Evolutionary conservation across 208 protist genomes (phyloP).

Genomic region (Leishmania martiniquensis): DNA sequence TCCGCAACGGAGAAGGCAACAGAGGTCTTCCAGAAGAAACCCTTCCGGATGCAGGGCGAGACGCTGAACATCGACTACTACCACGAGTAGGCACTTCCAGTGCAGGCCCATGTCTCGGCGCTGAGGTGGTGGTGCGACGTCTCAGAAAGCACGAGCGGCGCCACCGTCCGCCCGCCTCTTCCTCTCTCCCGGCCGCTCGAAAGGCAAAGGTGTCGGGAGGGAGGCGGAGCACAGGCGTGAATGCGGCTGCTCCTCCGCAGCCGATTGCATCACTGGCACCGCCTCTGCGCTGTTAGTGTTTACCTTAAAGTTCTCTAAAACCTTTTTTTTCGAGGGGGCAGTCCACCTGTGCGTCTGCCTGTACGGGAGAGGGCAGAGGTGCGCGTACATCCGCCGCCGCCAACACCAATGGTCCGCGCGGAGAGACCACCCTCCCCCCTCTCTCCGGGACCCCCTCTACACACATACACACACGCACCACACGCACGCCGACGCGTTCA

Average conservation of each 20-base stretch:
- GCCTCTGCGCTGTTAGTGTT: no score
- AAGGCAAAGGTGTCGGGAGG: neutral
- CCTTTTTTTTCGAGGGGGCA: no score
- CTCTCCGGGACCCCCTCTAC: neutral
- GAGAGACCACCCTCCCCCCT: no score
- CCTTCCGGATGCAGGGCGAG: slow-evolving; percentile 39
- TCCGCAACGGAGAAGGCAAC: slow-evolving; percentile 28
- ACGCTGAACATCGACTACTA: slow-evolving; percentile 23
- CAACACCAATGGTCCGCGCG: no score
- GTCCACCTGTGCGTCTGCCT: no score
- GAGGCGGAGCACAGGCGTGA: no score
- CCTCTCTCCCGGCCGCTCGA: neutral
- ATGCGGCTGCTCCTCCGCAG: no score
- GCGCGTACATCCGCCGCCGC: no score
- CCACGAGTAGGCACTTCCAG: slow-evolving; percentile 10
- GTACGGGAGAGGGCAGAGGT: no score
- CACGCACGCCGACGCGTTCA: neutral
- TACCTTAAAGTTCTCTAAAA: no score
- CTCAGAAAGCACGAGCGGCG: neutral
- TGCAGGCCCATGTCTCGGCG: neutral
- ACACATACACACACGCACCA: neutral
- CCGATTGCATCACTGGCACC: no score
- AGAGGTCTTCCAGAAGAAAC: slow-evolving; percentile 19
- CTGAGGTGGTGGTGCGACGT: neutral
- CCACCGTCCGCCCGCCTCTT: neutral